A percentile compares a stretch with the other conserved stretches of the same genome.
Conservation (phyloP, 371 early-diverging fungal genomes). For the Rhizopus microsporus region DNA sequence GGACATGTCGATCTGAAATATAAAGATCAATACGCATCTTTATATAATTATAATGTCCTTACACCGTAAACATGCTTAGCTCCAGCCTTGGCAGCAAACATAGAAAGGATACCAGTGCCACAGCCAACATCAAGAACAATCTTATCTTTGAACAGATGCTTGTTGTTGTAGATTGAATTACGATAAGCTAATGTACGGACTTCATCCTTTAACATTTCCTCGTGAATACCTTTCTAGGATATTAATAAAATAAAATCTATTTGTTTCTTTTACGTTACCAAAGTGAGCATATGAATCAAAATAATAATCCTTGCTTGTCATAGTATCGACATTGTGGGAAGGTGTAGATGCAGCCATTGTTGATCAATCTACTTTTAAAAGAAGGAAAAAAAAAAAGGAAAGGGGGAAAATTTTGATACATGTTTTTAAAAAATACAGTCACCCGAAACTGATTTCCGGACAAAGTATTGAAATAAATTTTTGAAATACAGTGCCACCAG, state of each 20-base stretch:
- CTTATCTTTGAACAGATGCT: constrained; percentile 94
- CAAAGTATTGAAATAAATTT: too few species aligned
- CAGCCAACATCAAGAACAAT: constrained; percentile 98
- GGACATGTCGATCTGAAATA: constrained; percentile 85
- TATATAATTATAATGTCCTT: constrained; percentile 22
- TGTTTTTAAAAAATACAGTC: too few species aligned
- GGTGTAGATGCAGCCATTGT: not conserved
- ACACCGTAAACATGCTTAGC: constrained; percentile 93
- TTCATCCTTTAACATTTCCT: constrained; percentile 95
- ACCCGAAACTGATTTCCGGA: too few species aligned
- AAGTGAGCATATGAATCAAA: constrained; percentile 96
- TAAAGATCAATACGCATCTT: constrained; percentile 2
- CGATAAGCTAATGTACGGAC: constrained; percentile 96
- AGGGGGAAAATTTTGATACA: too few species aligned
- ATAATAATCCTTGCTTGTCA: constrained; percentile 70
- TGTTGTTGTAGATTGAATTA: constrained; percentile 89
- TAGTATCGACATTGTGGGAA: not conserved
- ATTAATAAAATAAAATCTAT: not conserved
- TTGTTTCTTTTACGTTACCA: constrained; percentile 53
- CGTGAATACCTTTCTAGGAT: not conserved
- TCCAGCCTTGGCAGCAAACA: constrained; percentile 97
- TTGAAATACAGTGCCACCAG: too few species aligned
- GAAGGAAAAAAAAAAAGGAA: too few species aligned
- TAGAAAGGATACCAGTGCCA: constrained; percentile 95
- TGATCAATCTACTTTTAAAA: too few species aligned